phyloP scores from a whole-genome alignment of 345 rosid genomes.

The Litchi chinensis region DNA sequence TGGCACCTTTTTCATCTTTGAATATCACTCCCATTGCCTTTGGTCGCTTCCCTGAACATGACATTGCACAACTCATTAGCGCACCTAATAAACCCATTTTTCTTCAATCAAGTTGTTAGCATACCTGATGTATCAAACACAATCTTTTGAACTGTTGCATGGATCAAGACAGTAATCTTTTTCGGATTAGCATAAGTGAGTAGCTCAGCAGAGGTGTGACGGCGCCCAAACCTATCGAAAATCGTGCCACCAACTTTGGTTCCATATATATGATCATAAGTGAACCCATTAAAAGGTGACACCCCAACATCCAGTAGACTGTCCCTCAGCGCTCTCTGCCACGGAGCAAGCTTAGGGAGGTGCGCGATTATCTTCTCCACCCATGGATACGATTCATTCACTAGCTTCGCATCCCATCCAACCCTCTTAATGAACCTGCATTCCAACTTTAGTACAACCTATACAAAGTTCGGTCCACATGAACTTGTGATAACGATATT shows the following conservation, averaged over 20 bases:
- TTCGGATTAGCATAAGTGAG: slow-evolving; percentile 74
- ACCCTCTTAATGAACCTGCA: slow-evolving; percentile 71
- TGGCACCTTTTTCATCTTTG: slow-evolving; percentile 80
- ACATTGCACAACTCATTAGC: slow-evolving; percentile 1
- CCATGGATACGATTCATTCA: slow-evolving; percentile 90
- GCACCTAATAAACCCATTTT: neutral
- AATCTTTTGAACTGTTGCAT: slow-evolving; percentile 78
- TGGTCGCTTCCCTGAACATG: slow-evolving; percentile 55
- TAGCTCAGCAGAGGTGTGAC: slow-evolving; percentile 92
- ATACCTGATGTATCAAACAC: slow-evolving; percentile 70
- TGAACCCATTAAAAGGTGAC: slow-evolving; percentile 88
- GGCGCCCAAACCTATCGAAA: slow-evolving; percentile 85
- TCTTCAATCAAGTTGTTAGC: neutral
- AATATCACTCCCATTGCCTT: slow-evolving; percentile 78
- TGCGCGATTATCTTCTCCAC: slow-evolving; percentile 78
- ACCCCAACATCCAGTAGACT: slow-evolving; percentile 82
- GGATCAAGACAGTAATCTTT: slow-evolving; percentile 67
- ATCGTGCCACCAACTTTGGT: slow-evolving; percentile 96
- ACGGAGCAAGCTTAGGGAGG: slow-evolving; percentile 59
- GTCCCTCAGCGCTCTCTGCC: slow-evolving; percentile 80
- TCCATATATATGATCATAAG: slow-evolving; percentile 84
- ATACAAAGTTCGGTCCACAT: neutral
- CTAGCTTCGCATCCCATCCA: slow-evolving; percentile 85
- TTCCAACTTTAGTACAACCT: neutral
- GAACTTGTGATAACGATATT: neutral